A percentile compares a stretch with the other conserved stretches of the same genome.
phyloP scores from a whole-genome alignment of 2,329 filamentous ascomycete genomes.

The Chalaropsis ovoidea region DNA sequence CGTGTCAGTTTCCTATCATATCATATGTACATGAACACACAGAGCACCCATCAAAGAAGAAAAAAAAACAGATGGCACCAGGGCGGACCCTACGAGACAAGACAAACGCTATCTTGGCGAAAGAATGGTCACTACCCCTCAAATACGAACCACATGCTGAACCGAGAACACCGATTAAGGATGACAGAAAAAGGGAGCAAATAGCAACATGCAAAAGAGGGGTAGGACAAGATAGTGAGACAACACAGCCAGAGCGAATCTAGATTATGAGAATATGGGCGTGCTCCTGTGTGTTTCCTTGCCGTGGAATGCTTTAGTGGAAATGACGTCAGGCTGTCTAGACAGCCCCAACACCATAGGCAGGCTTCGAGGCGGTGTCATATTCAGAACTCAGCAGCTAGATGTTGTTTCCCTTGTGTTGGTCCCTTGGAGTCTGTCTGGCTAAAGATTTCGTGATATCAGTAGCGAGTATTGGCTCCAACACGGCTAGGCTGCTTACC shows the following conservation, averaged over 20 bases:
- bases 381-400: background rate
- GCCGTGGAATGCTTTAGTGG: background rate
- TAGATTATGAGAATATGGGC: background rate
- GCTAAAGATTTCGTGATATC: background rate
- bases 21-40: too few species aligned
- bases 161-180: background rate
- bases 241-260: background rate
- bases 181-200: background rate
- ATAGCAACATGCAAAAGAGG: background rate
- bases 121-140: background rate
- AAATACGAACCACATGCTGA: background rate
- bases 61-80: background rate
- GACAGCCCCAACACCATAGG: background rate
- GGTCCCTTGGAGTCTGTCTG: background rate
- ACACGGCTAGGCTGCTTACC: background rate
- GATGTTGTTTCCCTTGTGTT: background rate
- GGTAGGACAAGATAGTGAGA: background rate
- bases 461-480: background rate
- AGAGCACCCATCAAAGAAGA: too few species aligned
- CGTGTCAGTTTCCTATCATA: too few species aligned
- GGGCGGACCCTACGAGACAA: background rate
- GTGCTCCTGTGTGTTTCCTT: background rate
- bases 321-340: conserved; percentile 1
- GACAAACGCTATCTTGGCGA: background rate
- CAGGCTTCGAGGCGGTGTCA: background rate